These are phyloP conservation scores for Erythrophleum fordii DNA, from an alignment of 306 rosid species.

Conservation along the genomic window DNA sequence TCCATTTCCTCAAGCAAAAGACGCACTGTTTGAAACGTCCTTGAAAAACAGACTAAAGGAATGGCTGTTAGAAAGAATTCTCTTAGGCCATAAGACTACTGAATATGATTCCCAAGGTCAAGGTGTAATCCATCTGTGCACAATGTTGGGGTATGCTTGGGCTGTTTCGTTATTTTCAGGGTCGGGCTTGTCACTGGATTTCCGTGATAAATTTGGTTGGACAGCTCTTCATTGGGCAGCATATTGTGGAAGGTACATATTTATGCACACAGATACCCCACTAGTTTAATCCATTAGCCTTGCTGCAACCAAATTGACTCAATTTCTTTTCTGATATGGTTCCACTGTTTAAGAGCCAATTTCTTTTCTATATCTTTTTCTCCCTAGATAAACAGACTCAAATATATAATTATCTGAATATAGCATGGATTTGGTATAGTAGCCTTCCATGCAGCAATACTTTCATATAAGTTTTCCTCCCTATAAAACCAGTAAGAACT, in stretches of 20 bases:
- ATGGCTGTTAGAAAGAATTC: slow-evolving; percentile 82
- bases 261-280: not conserved
- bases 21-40: slow-evolving; percentile 61
- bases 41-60: slow-evolving; percentile 77
- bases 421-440: slow-evolving; percentile 22
- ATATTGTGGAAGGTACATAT: slow-evolving; percentile 70
- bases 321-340: slow-evolving; percentile 23
- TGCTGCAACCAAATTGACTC: slow-evolving; percentile 32
- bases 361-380: slow-evolving; percentile 5
- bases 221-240: slow-evolving; percentile 99
- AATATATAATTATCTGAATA: slow-evolving; percentile 1
- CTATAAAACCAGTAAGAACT: slow-evolving; percentile 29
- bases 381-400: slow-evolving; percentile 5
- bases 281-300: slow-evolving; percentile 34
- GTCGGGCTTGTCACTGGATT: slow-evolving; percentile 81
- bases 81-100: slow-evolving; percentile 51
- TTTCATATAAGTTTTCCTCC: slow-evolving; percentile 6
- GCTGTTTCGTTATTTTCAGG: slow-evolving; percentile 66
- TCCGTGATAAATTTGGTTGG: slow-evolving; percentile 93
- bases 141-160: slow-evolving; percentile 78
- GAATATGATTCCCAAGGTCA: slow-evolving; percentile 82
- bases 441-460: slow-evolving; percentile 2
- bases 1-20: slow-evolving; percentile 67
- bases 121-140: slow-evolving; percentile 87
- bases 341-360: slow-evolving; percentile 33